Conservation (phyloP, 139 green algal genomes). For the Mesostigma viride region DNA sequence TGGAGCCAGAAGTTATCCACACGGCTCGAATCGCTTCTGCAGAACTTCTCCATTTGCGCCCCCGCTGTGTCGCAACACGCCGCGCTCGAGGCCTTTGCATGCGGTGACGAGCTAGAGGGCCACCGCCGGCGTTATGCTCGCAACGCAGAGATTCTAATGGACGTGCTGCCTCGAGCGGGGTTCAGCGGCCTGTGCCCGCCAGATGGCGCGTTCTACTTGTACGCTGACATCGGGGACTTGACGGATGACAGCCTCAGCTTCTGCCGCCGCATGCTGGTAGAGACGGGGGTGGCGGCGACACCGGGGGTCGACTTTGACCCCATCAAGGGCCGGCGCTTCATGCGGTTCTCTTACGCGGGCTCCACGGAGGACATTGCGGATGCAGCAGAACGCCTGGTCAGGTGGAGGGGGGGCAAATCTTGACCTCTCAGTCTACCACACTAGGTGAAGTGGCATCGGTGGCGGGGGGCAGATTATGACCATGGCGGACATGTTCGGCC, state of each 20-base stretch:
- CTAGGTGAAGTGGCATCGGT: no score
- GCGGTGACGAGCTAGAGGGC: conserved; percentile 7
- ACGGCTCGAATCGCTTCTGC: conserved; percentile 9
- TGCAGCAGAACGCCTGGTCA: background rate
- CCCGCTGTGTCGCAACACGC: conserved; percentile 19
- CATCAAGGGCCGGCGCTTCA: conserved; percentile 6
- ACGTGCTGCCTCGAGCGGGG: conserved; percentile 19
- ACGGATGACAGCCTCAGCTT: background rate
- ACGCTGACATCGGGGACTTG: conserved; percentile 15
- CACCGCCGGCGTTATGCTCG: conserved; percentile 12
- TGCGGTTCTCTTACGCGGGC: conserved; percentile 21
- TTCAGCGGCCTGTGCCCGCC: conserved; percentile 12
- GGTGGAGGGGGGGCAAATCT: no score
- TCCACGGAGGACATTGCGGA: conserved; percentile 1
- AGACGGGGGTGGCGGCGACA: conserved; percentile 12
- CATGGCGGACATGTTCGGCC: no score
- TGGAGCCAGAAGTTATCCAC: no score
- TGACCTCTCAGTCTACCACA: no score
- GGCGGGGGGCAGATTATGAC: no score
- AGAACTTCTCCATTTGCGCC: conserved; percentile 21
- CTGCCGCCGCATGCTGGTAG: conserved; percentile 9
- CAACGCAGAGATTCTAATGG: conserved; percentile 20
- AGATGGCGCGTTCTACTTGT: conserved; percentile 28
- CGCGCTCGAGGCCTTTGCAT: conserved; percentile 16
- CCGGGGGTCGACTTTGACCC: conserved; percentile 23